These are phyloP conservation scores for Colletotrichum falcatum DNA, from an alignment of 2,329 filamentous ascomycete species.

Conservation along the genomic window DNA sequence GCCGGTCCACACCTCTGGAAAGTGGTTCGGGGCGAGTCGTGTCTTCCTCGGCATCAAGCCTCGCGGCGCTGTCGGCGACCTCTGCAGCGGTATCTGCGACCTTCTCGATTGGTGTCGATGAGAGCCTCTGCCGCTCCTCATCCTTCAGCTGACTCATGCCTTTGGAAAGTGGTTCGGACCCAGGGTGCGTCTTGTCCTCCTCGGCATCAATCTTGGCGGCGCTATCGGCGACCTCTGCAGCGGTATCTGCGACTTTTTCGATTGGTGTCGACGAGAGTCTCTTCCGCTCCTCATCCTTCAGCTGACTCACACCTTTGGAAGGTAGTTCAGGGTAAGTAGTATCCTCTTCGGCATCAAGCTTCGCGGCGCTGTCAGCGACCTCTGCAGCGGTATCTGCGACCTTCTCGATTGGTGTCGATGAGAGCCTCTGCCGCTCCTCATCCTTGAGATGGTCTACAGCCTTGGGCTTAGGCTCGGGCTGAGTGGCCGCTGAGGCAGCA, in stretches of 20 bases:
- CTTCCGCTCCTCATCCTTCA: slow-evolving; percentile 46
- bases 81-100: slow-evolving; percentile 58
- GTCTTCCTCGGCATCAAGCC: slow-evolving; percentile 47
- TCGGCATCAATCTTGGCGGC: no score
- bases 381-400: slow-evolving; percentile 58
- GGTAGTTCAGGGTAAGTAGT: background rate
- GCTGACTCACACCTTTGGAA: slow-evolving; percentile 6
- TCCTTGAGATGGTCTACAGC: slow-evolving; percentile 32
- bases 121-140: slow-evolving; percentile 50
- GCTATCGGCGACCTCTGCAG: slow-evolving; percentile 59
- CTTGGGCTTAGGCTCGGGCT: slow-evolving; percentile 44
- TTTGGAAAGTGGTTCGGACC: no score
- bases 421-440: slow-evolving; percentile 50
- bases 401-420: slow-evolving; percentile 54
- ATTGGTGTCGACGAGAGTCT: slow-evolving; percentile 55
- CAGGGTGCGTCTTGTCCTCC: no score
- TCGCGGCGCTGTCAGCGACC: slow-evolving; percentile 56
- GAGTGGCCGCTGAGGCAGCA: slow-evolving; percentile 1
- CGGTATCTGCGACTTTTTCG: slow-evolving; percentile 55
- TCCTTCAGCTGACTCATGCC: no score
- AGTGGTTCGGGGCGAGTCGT: background rate
- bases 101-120: slow-evolving; percentile 54
- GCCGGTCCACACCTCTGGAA: slow-evolving; percentile 6
- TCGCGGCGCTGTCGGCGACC: slow-evolving; percentile 56
- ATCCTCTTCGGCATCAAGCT: slow-evolving; percentile 47